Base-by-base conservation (phyloP, 2,329 filamentous ascomycete genomes). In the Orbilia quercus region DNA sequence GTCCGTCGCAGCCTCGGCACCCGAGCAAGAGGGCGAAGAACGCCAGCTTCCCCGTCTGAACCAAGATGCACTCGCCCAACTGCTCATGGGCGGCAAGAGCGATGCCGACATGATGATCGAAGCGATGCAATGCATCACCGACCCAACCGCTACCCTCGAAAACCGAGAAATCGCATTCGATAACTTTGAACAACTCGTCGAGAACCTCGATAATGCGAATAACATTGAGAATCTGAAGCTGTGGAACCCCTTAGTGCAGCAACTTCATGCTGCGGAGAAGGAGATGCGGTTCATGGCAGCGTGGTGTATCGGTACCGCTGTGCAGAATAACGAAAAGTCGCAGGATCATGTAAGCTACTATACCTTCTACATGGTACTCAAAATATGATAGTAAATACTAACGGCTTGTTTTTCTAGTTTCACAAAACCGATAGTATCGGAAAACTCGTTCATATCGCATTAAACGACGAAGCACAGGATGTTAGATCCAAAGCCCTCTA, bases 161-260 rank as follows among this genome's bases (percentile, higher is more conserved):
- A 87, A 91, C 81, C 92, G 91, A 80, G 82, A 96, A 60, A 86
- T 89, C 67, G 93, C 93, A 38, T 96, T 96, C 81, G 93, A 96
- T 85, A 96, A 97, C 82, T 90, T 97, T 75, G 93, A 96, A 83
- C 91, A 96, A 81, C 84, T 96, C 70, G 90, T 97, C 78, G 92
- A 97, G 83, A 88, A 87, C 75, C 88, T 98, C 77, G 95, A 99
- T 84, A 99, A 99, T 81, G 94, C 95, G 69, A 99, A 98, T 84
- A 96, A 97, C 82, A 86, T 99, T 77, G 88, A 88, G 76, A 86
- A 86, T 25, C 83, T 97, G 18, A 85, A 86, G 5, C 84, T 98
- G 31, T 99, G 95, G 95, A 85, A 86, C 9, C 91, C 91, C 7
- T 84, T 99, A 40, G 83, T 97, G 9, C 82, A 84, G 7, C 87